Evolutionary conservation across 495 filamentous ascomycete species (phyloP).

Genomic region (Aeminium ludgeri): DNA sequence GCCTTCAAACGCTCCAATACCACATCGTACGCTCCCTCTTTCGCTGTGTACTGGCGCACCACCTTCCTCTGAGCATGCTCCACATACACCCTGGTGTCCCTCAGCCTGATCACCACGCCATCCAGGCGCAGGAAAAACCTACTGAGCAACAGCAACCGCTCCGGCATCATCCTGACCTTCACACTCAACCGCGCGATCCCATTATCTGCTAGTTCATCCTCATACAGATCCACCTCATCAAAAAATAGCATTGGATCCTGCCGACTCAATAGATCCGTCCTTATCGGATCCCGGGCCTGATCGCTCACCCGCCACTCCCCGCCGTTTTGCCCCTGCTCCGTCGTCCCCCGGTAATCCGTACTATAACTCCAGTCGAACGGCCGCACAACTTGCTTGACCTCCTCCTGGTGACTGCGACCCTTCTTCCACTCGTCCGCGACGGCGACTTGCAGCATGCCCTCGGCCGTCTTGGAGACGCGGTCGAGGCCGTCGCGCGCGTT

Average conservation of each 20-base stretch:
- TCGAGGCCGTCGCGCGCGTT: slow-evolving; percentile 75
- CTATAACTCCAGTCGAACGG: slow-evolving; percentile 97
- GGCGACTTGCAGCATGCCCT: slow-evolving; percentile 75
- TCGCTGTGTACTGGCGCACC: slow-evolving; percentile 71
- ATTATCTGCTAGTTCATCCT: slow-evolving; percentile 95
- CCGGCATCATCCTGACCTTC: slow-evolving; percentile 85
- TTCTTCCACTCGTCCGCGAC: slow-evolving; percentile 83
- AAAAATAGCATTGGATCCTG: slow-evolving; percentile 90
- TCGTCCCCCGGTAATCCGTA: slow-evolving; percentile 64
- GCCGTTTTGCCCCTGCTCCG: slow-evolving; percentile 6
- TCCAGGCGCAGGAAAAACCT: slow-evolving; percentile 92
- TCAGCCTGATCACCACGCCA: slow-evolving; percentile 65
- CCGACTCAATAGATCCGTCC: slow-evolving; percentile 63
- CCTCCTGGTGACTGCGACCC: slow-evolving; percentile 63
- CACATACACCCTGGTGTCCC: slow-evolving; percentile 83
- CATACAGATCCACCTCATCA: slow-evolving; percentile 87
- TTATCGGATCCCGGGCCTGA: slow-evolving; percentile 34
- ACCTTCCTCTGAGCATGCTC: slow-evolving; percentile 73
- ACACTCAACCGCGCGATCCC: slow-evolving; percentile 73
- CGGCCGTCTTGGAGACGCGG: slow-evolving; percentile 82
- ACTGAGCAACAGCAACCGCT: slow-evolving; percentile 61
- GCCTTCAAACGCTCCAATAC: slow-evolving; percentile 56
- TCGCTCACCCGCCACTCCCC: slow-evolving; percentile 6
- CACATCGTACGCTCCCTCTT: slow-evolving; percentile 61
- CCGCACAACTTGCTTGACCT: slow-evolving; percentile 82